Conservation (phyloP, 1,284 basidiomycete species). For the Pisolithus thermaeus region DNA sequence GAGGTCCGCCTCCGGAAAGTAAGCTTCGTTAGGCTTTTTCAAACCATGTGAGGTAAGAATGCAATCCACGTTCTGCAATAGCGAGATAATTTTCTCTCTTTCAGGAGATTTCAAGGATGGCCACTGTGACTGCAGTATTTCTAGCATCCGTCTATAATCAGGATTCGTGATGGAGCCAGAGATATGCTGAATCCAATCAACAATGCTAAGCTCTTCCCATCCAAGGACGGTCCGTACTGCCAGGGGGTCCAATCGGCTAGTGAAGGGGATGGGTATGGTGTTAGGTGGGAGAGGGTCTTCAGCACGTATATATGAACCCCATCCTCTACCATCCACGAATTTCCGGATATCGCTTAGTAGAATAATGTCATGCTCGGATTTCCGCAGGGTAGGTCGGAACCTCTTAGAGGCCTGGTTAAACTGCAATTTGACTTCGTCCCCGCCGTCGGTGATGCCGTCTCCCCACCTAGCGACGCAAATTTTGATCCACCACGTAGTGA, state of each 20-base stretch:
- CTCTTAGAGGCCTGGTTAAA: not conserved
- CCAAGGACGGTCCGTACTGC: conserved; percentile 56
- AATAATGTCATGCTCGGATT: conserved; percentile 46
- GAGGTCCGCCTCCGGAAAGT: conserved; percentile 19
- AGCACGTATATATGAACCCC: conserved; percentile 61
- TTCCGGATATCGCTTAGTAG: conserved; percentile 65
- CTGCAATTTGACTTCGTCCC: not conserved
- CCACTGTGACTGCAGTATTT: conserved; percentile 58
- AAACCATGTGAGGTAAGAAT: conserved; percentile 60
- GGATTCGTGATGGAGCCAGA: conserved; percentile 43
- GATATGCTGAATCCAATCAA: conserved; percentile 73
- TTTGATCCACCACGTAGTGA: conserved; percentile 85
- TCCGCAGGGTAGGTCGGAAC: not conserved
- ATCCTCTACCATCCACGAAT: conserved; percentile 63
- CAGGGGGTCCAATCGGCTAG: conserved; percentile 51
- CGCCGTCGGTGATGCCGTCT: not conserved
- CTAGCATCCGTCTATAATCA: conserved; percentile 70
- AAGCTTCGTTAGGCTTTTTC: conserved; percentile 13
- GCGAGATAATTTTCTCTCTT: conserved; percentile 49
- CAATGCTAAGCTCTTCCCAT: conserved; percentile 74
- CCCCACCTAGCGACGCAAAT: conserved; percentile 21
- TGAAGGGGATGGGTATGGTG: conserved; percentile 39
- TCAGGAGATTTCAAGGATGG: conserved; percentile 49
- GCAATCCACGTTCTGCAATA: conserved; percentile 62
- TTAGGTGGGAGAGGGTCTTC: conserved; percentile 62